Evolutionary conservation across 1,284 basidiomycete species (phyloP), one percentile per base, ranked within the genome.

Genomic region (Melampsora larici-populina): DNA sequence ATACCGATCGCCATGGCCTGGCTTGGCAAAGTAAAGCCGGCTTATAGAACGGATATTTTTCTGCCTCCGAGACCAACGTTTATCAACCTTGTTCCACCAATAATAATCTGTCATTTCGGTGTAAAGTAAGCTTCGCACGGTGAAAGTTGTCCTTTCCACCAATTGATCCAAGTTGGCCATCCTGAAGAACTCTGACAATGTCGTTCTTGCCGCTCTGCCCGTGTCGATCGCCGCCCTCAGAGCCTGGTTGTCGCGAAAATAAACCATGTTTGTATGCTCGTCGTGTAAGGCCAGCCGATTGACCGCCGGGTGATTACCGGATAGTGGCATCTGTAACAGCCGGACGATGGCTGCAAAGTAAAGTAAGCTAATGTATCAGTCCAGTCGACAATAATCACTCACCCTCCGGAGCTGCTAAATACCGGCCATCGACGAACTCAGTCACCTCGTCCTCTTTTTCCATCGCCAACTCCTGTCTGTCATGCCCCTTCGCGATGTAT

Each of bases 401-500:
- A 15, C 84, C 84, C 72, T 87, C 85, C 2, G 81, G 64, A 13
- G 85, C 79, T 21, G 82, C 82, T 33, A 87, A 81, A 76, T 86
- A 87, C 0, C 85, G 82, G 2, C 82, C 84, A 79, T 85, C 82
- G 7, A 86, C 68, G 66, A 81, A 85, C 4, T 76, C 51, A 48
- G 82, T 81, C 46, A 87, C 81, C 79, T 87, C 85, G 80, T 86
- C 81, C 11, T 60, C 64, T 2, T 46, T 13, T 5, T 63, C 43
- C 1, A 67, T 46, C 26, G 48, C 49, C 4, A 87, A 62, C 4
- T 84, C 82, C 0, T 82, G 82, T 0, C 82, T 80, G 79, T 88
- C 86, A 29, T 80, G 71, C 0, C 87, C 87, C 79, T 88, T 88
- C 78, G 86, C 83, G 58, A 87, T 83, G 79, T 88, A 88, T 78